Conservation (phyloP, 306 rosid genomes). For the Comarum palustre region DNA sequence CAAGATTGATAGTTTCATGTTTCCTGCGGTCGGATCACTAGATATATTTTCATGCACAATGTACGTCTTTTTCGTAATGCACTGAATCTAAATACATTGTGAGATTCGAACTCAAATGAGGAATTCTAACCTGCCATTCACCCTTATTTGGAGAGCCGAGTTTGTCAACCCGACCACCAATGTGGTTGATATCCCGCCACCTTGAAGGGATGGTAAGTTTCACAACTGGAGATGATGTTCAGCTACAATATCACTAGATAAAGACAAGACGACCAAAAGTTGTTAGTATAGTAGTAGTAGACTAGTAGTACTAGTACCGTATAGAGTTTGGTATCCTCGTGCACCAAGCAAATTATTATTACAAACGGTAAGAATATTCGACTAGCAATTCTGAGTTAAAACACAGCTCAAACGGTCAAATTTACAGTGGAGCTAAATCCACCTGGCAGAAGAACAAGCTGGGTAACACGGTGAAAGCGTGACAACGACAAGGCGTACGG, state of each 20-base stretch:
- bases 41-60: too few species aligned
- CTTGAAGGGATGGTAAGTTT: not conserved
- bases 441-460: not conserved
- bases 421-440: not conserved
- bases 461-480: not conserved
- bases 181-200: too few species aligned
- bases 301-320: too few species aligned
- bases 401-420: not conserved
- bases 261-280: not conserved
- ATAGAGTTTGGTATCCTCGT: constrained; percentile 5
- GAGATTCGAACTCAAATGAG: too few species aligned
- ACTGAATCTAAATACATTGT: too few species aligned
- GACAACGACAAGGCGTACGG: not conserved
- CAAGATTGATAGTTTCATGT: too few species aligned
- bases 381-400: not conserved
- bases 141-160: too few species aligned
- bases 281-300: not conserved
- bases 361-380: too few species aligned
- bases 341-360: not conserved
- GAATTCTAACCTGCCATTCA: too few species aligned
- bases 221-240: not conserved
- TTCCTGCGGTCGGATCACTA: too few species aligned
- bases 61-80: too few species aligned
- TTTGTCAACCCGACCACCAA: too few species aligned
- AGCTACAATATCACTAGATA: not conserved